Evolutionary conservation across 2,329 filamentous ascomycete genomes (phyloP).

Genomic region (Colletotrichum sp.): DNA sequence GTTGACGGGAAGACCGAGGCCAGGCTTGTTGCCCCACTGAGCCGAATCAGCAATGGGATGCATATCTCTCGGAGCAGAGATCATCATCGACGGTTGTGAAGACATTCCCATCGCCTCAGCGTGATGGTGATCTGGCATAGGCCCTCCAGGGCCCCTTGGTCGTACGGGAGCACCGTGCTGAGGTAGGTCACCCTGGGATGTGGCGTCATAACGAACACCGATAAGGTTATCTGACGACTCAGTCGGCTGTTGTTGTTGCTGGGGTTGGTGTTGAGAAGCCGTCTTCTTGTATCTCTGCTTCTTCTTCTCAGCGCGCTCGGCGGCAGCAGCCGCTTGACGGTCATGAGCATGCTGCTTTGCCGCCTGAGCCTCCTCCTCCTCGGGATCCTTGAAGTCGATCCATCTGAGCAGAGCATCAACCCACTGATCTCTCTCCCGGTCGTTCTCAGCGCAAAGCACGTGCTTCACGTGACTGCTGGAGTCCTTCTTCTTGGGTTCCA

Average conservation of each 20-base stretch:
- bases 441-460: slow-evolving; percentile 94
- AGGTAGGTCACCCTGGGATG: slow-evolving; percentile 56
- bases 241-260: slow-evolving; percentile 21
- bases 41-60: slow-evolving; percentile 81
- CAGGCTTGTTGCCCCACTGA: slow-evolving; percentile 85
- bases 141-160: slow-evolving; percentile 37
- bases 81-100: slow-evolving; percentile 55
- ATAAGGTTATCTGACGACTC: slow-evolving; percentile 53
- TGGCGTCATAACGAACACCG: slow-evolving; percentile 63
- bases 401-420: slow-evolving; percentile 89
- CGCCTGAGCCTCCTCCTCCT: slow-evolving; percentile 53
- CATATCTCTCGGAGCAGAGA: slow-evolving; percentile 86
- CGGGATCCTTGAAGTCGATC: slow-evolving; percentile 75
- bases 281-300: slow-evolving; percentile 36
- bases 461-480: slow-evolving; percentile 87
- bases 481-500: slow-evolving; percentile 97
- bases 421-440: slow-evolving; percentile 91
- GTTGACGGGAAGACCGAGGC: slow-evolving; percentile 50
- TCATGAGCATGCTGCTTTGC: slow-evolving; percentile 41
- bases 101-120: slow-evolving; percentile 32
- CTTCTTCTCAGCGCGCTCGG: slow-evolving; percentile 24
- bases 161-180: slow-evolving; percentile 42
- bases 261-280: slow-evolving; percentile 33
- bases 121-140: slow-evolving; percentile 36
- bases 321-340: slow-evolving; percentile 38